Conservation (phyloP, 2,329 filamentous ascomycete genomes). For the Tolypocladium capitatum region DNA sequence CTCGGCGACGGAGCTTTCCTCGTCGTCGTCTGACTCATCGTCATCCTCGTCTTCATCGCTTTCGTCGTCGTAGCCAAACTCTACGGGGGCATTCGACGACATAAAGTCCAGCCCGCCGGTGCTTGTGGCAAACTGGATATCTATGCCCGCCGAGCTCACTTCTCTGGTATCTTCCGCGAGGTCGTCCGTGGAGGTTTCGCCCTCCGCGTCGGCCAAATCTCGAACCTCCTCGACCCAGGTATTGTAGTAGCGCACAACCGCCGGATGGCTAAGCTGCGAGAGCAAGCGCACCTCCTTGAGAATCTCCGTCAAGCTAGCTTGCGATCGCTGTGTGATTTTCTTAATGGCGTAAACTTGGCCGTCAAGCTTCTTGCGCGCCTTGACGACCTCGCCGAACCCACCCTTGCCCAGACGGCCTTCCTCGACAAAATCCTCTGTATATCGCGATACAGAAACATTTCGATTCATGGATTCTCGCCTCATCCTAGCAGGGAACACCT, state of each 20-base stretch:
- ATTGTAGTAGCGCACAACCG: slow-evolving; percentile 80
- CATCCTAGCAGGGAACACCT: slow-evolving; percentile 31
- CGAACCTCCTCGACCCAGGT: slow-evolving; percentile 77
- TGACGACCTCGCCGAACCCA: slow-evolving; percentile 92
- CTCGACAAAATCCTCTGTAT: slow-evolving; percentile 81
- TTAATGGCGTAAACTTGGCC: slow-evolving; percentile 93
- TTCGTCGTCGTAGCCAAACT: slow-evolving; percentile 55
- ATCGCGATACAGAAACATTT: slow-evolving; percentile 51
- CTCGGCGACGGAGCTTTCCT: slow-evolving; percentile 23
- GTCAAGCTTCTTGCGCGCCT: slow-evolving; percentile 87
- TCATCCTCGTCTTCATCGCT: slow-evolving; percentile 32
- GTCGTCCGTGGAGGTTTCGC: slow-evolving; percentile 40
- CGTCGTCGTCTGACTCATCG: slow-evolving; percentile 32
- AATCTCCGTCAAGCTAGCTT: slow-evolving; percentile 67
- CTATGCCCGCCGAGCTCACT: slow-evolving; percentile 26
- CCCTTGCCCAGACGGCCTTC: slow-evolving; percentile 81
- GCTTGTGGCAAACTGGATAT: slow-evolving; percentile 53
- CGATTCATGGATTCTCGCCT: slow-evolving; percentile 50
- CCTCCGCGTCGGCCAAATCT: slow-evolving; percentile 40
- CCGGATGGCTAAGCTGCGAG: slow-evolving; percentile 83
- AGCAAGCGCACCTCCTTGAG: slow-evolving; percentile 77
- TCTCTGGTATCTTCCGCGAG: slow-evolving; percentile 22
- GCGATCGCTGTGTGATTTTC: slow-evolving; percentile 77
- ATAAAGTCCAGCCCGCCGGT: slow-evolving; percentile 85
- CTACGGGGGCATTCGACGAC: slow-evolving; percentile 68